phyloP scores from a whole-genome alignment of 345 rosid genomes.

The Pelargonium nanum region DNA sequence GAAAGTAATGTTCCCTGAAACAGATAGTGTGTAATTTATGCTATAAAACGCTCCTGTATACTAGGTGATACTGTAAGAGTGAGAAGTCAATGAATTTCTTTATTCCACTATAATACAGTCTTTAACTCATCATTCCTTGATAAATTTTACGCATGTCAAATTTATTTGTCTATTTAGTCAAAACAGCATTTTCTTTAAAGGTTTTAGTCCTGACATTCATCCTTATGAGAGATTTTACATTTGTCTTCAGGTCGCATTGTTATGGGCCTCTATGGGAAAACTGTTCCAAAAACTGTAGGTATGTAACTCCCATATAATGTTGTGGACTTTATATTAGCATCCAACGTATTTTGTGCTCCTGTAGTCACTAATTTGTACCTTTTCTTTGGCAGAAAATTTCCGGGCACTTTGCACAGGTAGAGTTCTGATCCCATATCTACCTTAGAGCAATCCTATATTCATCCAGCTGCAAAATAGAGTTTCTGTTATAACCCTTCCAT shows the following conservation, averaged over 20 bases:
- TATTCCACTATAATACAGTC: too few species aligned
- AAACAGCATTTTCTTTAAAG: background rate
- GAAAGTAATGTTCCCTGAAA: background rate
- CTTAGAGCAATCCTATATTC: background rate
- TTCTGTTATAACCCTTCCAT: background rate
- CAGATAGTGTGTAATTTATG: background rate
- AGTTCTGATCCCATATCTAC: background rate
- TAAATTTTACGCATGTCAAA: too few species aligned
- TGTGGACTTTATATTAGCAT: background rate
- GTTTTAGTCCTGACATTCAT: background rate
- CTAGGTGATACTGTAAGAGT: too few species aligned
- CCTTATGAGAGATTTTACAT: background rate
- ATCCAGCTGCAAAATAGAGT: background rate
- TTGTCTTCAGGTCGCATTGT: slow-evolving; percentile 60
- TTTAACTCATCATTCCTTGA: too few species aligned
- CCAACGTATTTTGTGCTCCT: too few species aligned
- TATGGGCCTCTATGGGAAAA: slow-evolving; percentile 78
- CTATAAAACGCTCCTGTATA: too few species aligned
- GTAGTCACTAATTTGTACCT: slow-evolving; percentile 9
- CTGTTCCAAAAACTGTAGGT: slow-evolving; percentile 94
- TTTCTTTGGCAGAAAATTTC: slow-evolving; percentile 75
- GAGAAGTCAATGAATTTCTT: too few species aligned
- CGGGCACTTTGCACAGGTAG: slow-evolving; percentile 94
- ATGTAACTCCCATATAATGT: background rate
- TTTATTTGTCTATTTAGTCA: background rate